Evolutionary conservation across 257 asterid species (phyloP).

Genomic region (Agastache rugosa): DNA sequence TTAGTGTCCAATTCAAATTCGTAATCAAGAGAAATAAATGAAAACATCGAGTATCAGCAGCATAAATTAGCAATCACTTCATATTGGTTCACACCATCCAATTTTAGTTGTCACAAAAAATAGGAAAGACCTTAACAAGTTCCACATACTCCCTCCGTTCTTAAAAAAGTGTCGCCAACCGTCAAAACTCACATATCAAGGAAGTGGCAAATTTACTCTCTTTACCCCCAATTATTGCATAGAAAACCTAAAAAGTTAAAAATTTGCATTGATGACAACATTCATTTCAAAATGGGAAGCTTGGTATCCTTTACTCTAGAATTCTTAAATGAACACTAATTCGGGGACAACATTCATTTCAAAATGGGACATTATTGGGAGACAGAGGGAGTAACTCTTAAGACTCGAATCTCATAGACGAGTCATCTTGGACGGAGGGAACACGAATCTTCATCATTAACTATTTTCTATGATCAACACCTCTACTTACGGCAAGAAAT

Average conservation of each 20-base stretch:
- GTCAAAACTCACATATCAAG: too few relatives aligned
- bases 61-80: neutral
- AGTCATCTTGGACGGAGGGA: neutral
- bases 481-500: conserved; percentile 17
- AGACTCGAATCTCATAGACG: neutral
- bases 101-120: neutral
- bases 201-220: too few relatives aligned
- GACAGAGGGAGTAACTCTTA: neutral
- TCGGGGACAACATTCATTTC: too few relatives aligned
- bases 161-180: too few relatives aligned
- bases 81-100: neutral
- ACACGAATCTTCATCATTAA: conserved; percentile 4
- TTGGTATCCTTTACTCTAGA: too few relatives aligned
- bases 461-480: conserved; percentile 12
- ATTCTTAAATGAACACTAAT: too few relatives aligned
- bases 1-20: conserved; percentile 3
- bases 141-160: neutral
- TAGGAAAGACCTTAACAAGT: conserved; percentile 6
- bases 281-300: too few relatives aligned
- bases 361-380: too few relatives aligned
- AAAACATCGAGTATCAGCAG: conserved; percentile 1
- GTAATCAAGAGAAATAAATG: neutral
- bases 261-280: too few relatives aligned
- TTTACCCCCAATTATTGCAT: too few relatives aligned
- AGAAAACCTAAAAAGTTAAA: too few relatives aligned